phyloP scores from a whole-genome alignment of 768 basidiomycete genomes.

The Pulveroboletus ravenelii region DNA sequence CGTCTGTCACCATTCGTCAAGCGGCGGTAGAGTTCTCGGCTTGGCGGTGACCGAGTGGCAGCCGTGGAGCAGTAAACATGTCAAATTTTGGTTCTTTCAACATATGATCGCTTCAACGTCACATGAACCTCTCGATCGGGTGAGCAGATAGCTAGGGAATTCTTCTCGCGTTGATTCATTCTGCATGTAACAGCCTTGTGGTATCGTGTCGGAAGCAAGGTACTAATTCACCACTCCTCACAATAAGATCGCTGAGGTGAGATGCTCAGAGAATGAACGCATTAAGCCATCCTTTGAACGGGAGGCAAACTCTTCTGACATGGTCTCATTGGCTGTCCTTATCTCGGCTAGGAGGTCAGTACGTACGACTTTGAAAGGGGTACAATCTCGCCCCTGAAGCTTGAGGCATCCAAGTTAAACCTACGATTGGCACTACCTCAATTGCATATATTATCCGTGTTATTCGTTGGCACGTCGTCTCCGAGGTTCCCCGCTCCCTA shows the following conservation, averaged over 20 bases:
- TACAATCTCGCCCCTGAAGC: constrained; percentile 9
- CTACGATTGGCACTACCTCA: background rate
- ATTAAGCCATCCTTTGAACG: background rate
- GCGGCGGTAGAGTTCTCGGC: background rate
- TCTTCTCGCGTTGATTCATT: background rate
- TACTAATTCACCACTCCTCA: background rate
- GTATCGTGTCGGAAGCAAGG: background rate
- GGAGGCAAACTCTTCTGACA: background rate
- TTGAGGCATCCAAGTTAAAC: background rate
- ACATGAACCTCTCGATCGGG: background rate
- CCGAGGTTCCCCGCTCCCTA: background rate
- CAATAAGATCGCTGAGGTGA: background rate
- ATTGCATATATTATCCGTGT: background rate
- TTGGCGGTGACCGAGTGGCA: constrained; percentile 3
- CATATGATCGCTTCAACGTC: background rate
- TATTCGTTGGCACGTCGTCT: background rate
- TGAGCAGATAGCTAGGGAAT: background rate
- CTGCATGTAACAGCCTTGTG: background rate
- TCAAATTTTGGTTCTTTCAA: background rate
- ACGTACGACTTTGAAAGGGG: background rate
- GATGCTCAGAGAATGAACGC: background rate
- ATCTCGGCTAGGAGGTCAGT: constrained; percentile 2
- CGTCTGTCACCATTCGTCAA: background rate
- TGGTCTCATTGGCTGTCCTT: background rate
- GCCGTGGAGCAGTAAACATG: background rate